Evolutionary conservation across 352 stramenopile species (phyloP).

Genomic region (Phytopythium montanum): DNA sequence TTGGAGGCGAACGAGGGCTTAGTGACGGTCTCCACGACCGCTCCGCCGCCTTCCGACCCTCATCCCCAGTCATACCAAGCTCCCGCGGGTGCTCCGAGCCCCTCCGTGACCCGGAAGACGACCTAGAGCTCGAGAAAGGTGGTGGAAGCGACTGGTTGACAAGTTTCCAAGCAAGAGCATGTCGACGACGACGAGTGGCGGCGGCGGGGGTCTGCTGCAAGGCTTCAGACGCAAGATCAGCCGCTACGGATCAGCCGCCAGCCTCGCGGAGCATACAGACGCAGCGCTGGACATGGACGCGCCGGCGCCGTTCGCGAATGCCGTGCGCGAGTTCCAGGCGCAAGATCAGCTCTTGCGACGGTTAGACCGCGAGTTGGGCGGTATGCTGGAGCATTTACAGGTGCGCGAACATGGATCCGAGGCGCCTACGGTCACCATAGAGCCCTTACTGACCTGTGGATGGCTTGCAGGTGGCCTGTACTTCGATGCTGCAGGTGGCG

Average conservation of each 20-base stretch:
- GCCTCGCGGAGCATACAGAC: constrained; percentile 2
- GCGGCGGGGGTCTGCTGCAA: constrained; percentile 38
- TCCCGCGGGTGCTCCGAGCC: too few relatives aligned
- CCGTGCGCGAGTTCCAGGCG: constrained; percentile 45
- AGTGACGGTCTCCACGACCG: too few relatives aligned
- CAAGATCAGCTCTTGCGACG: constrained; percentile 44
- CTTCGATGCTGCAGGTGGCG: constrained; percentile 21
- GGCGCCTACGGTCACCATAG: neutral
- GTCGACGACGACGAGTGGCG: neutral
- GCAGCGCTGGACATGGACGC: constrained; percentile 11
- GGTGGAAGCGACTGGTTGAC: too few relatives aligned
- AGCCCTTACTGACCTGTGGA: neutral
- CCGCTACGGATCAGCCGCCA: constrained; percentile 21
- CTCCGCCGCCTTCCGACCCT: too few relatives aligned
- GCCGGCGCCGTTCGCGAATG: constrained; percentile 24
- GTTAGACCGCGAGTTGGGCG: constrained; percentile 40
- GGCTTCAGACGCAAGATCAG: constrained; percentile 60
- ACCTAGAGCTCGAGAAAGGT: too few relatives aligned
- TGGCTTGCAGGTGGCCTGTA: constrained; percentile 2
- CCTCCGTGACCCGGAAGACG: too few relatives aligned
- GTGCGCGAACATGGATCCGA: constrained; percentile 10
- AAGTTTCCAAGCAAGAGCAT: neutral
- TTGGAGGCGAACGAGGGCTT: too few relatives aligned
- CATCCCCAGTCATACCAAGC: too few relatives aligned
- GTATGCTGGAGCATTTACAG: constrained; percentile 61